Evolutionary conservation across 805 yeast genomes (phyloP), one percentile per base, ranked within the genome.

Genomic region (Candida odintsovae): DNA sequence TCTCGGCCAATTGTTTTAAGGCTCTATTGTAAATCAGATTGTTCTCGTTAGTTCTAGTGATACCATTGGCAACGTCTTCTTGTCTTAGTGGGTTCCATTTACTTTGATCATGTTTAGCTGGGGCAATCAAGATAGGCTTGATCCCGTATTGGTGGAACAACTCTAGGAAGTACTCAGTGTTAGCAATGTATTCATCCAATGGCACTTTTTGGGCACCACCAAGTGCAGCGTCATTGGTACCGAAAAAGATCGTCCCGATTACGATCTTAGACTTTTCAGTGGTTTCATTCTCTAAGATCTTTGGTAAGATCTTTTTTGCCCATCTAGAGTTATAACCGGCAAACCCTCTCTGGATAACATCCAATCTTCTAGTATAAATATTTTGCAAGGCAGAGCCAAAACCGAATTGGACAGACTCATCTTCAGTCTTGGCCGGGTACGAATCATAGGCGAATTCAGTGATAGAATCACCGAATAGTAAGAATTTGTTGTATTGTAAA

Each of bases 291-390:
- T 72, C 68, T 29, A 88, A 63, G 12, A 83, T 66, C 38, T 69
- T 64, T n/a, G 77, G 77, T 5, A 77, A 55, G 5, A 86, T 54
- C 41, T 70, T 64, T 10, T 69, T 57, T 0, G 78, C 89, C 66
- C 82, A 82, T 31, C 78, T 75, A 0, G 90, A 66, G 54, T 75
- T 86, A 67, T 86, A 90, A 0, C 97, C 97, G 1, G 80, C 60
- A 57, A 69, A 87, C 0, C 97, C 97, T 48, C 96, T 69, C 37
- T 77, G 81, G 1, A 89, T 57, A 3, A 90, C 68, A 52, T 87
- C 92, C 40, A 87, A 54, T 57, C 72, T 77, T 39, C 96, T 72
- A 2, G 71, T 64, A 59, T 86, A 86, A n/a, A 54, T 47, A 44
- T 70, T 56, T 35, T 67, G 71, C 22, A 84, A 57, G 0, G 76